Evolutionary conservation across 78 protist genomes (phyloP), one percentile per base, ranked within the genome.

Genomic region (Chrysochromulina tobinii): DNA sequence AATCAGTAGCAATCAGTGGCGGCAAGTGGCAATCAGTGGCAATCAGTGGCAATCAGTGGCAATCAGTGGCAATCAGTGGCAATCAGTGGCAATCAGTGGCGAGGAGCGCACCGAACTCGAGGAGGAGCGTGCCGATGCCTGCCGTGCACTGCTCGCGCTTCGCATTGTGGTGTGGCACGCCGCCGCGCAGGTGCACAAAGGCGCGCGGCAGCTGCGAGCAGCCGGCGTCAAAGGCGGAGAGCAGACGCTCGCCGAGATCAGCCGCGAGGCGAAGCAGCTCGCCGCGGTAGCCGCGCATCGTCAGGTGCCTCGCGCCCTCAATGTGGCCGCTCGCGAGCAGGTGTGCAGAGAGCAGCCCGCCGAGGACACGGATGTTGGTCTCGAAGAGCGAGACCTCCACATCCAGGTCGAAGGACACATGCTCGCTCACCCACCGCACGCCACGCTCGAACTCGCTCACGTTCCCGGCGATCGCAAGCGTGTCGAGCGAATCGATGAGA

Each of bases 291-390:
- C 48, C 58, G 6, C 73, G 77, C 48, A 88, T 79, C 92, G 5
- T 91, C 75, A 48, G 27, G 38, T 81, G 88, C 73, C 11, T 68
- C 9, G 67, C 27, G n/a, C 66, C 59, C 53, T 48, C 21, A 7
- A 27, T 1, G n/a, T 27, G n/a, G 50, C 72, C 67, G 3, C 15
- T 5, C 18, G 87, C 88, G 53, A 88, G 68, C 81, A 95, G 2
- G 88, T 95, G 96, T 20, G 94, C 88, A 2, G 85, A 38, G 25
- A 95, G 89, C n/a, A 97, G 92, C 25, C 98, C 98, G 38, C 99
- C 99, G 61, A 98, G 89, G 3, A 94, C 91, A 59, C 99, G 94
- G 88, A 98, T 98, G 93, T 94, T 97, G 25, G 97, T 96, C 92
- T 97, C 99, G 89, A 97, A 97, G n/a, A 97, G 97, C 15, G 95